Percentiles rank a stretch among this genome's conserved stretches.
Conservation (phyloP, 352 stramenopile species). For the Thraustochytrium sp. region DNA sequence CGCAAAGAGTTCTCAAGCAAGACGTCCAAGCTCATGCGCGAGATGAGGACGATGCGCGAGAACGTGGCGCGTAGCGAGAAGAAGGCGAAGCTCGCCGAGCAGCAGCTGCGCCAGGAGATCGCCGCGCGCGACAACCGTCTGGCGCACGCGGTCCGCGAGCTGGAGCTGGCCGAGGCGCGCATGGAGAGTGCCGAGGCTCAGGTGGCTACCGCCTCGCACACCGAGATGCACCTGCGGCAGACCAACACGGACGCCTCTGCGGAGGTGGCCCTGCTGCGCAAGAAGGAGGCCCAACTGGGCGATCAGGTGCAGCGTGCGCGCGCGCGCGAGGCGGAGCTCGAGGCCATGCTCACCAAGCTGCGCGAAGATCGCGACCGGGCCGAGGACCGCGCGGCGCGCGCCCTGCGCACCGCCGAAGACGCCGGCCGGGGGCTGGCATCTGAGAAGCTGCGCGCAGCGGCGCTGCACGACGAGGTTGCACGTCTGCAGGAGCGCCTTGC, state of each 20-base stretch:
- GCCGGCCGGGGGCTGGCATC: neutral
- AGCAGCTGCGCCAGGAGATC: neutral
- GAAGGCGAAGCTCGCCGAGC: neutral
- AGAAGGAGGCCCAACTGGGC: neutral
- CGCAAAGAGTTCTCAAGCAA: neutral
- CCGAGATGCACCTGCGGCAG: neutral
- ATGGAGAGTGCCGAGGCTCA: neutral
- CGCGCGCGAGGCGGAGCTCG: neutral
- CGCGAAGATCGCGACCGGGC: constrained; percentile 20
- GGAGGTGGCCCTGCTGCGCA: neutral
- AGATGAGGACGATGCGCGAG: neutral
- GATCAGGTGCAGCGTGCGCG: neutral
- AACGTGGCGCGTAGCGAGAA: neutral
- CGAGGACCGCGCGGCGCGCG: neutral
- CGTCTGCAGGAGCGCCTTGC: neutral
- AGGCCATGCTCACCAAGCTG: neutral
- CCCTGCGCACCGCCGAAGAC: neutral
- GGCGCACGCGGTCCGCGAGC: neutral
- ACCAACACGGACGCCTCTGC: neutral
- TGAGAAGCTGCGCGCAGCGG: neutral
- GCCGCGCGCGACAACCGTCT: neutral
- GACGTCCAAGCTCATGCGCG: neutral
- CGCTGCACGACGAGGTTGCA: neutral
- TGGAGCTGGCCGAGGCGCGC: neutral
- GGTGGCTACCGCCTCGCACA: neutral